Evolutionary conservation across 108 stramenopile species (phyloP).

Genomic region (Skeletonema costatum): DNA sequence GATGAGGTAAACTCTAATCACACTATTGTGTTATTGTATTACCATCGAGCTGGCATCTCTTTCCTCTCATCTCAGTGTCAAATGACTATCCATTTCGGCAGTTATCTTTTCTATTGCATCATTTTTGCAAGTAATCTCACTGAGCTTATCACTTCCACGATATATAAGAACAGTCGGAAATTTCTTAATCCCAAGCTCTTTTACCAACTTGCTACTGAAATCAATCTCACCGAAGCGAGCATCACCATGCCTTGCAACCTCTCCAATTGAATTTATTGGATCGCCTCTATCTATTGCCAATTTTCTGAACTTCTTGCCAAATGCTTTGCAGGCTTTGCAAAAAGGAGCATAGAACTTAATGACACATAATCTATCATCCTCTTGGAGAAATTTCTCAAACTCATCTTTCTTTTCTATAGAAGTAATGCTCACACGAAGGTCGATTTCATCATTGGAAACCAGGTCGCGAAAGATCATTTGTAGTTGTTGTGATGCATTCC

Average conservation of each 20-base stretch:
- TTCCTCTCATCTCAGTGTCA: not conserved
- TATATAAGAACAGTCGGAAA: slow-evolving; percentile 65
- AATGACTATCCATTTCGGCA: slow-evolving; percentile 15
- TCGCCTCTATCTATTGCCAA: slow-evolving; percentile 36
- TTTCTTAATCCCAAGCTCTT: slow-evolving; percentile 52
- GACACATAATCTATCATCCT: slow-evolving; percentile 35
- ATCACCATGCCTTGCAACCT: slow-evolving; percentile 36
- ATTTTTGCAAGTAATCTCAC: slow-evolving; percentile 37
- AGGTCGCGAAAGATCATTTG: slow-evolving; percentile 32
- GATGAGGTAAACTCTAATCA: not conserved
- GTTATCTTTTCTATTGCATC: slow-evolving; percentile 36
- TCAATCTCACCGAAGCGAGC: slow-evolving; percentile 73
- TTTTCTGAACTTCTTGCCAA: slow-evolving; percentile 41
- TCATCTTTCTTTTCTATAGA: slow-evolving; percentile 25
- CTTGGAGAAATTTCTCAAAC: slow-evolving; percentile 25
- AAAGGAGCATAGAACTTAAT: slow-evolving; percentile 43
- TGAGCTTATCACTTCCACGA: slow-evolving; percentile 17
- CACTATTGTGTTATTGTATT: not conserved
- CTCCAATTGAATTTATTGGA: slow-evolving; percentile 30
- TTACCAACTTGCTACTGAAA: slow-evolving; percentile 61
- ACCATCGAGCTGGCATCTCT: too few relatives aligned
- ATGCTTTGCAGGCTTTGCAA: slow-evolving; percentile 46
- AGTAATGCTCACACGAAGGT: slow-evolving; percentile 24
- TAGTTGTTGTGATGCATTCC: not conserved
- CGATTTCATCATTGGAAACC: slow-evolving; percentile 29